Evolutionary conservation across 805 yeast species (phyloP), one percentile per base, ranked within the genome.

Genomic region (Torulaspora maleeae): DNA sequence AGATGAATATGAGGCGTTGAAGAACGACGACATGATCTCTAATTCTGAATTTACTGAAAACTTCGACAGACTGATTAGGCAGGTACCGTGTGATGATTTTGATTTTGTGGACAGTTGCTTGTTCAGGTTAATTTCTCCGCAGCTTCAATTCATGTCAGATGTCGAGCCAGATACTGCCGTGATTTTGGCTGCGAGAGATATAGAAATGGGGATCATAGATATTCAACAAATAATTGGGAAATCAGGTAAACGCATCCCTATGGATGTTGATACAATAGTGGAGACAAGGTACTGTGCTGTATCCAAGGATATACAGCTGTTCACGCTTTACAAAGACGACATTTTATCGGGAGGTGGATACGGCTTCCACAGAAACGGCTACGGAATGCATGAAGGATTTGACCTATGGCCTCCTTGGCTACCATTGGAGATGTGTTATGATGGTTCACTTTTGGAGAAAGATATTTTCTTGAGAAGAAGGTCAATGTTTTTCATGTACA

Each of bases 371-470:
- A 20, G 32, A 22, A 52, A 55, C 35, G 59, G 62, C 11, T 62
- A 61, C 35, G 62, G 68, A 6, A 52, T 59, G 37, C 59, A 63
- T 10, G 53, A 49, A 4, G 49, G 53, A 8, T 49, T 58, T 1
- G 49, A 43, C 25, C 54, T 62, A 58, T 82, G 87, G 87, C 86
- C 87, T 0, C 87, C 87, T 0, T 75, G 78, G 74, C 54, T 82
- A 16, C 85, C 86, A 0, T 53, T 79, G 43, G 89, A 82, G 58
- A 72, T 78, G 54, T 78, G 83, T 56, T 77, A 76, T 52, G 74
- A 75, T 37, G 70, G 75, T 9, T 68, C 69, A 0, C 38, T 67
- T 5, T 58, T 80, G 41, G 64, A 64, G 4, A 69, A 72, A 16
- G 68, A 74, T 41, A 63, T 75, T 4, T 71, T 82, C 32, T 67